Base-by-base conservation (phyloP, 805 yeast species). In the Saccharomycopsis schoenii region DNA sequence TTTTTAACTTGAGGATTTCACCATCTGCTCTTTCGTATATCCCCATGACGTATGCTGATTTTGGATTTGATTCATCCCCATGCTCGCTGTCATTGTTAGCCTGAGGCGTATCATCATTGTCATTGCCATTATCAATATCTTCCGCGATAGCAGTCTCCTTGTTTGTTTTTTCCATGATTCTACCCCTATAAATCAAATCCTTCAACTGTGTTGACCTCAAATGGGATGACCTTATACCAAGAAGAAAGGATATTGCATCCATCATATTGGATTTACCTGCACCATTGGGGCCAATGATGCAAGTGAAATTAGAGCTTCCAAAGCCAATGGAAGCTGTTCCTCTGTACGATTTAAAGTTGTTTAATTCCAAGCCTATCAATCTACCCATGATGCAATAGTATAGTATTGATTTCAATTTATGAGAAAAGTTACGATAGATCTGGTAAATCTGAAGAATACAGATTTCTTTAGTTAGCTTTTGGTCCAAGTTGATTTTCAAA, bases 201-300 rank as follows among this genome's bases (percentile, higher is more conserved):
- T 80, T 82, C 68, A 90, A 71, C 60, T 83, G 81, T 12, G 79
- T 75, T 1, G 97, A 89, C 67, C 99, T 80, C 62, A 94, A 76
- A 61, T 88, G 92, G 17, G 78, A 74, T 21, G 90, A 81, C 66
- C 86, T 77, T 56, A 93, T 84, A 29, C 99, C 99, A 42, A 94
- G 78, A 9, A 93, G 98, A 72, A 94, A 94, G 21, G 97, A 86
- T 55, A 94, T 87, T 41, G 99, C 97, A 71, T 94, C 99, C 88
- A 94, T 92, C 84, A 94, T 88, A 70, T 94, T 94, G 51, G 97
- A 88, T 74, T 94, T 94, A 8, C 99, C 99, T 0, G 97, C 88
- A 40, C 99, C 99, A 77, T 94, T 94, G n/a, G 98, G 98, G 1
- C 99, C 99, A 61, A 94, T 88, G 64, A 94, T 89, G 55, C 96